Evolutionary conservation across 768 basidiomycete species (phyloP), one percentile per base, ranked within the genome.

Genomic region (Kwoniella dejecticola): DNA sequence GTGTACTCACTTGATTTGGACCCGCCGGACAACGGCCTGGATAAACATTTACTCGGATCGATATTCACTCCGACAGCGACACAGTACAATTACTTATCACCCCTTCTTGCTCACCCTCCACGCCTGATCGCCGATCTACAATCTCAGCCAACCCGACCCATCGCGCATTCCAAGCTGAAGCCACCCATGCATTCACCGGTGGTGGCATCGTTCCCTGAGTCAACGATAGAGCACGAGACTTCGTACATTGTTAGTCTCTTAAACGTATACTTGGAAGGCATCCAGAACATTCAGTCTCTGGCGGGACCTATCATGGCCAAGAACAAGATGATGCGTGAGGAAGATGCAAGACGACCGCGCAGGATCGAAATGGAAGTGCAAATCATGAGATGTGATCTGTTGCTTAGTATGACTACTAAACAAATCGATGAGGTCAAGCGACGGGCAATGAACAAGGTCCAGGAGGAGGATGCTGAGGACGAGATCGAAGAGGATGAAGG

Each of bases 391-490:
- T 57, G 56, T 23, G 72, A 74, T 49, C 24, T 74, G 48, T 49
- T 62, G 11, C 17, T 70, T 33, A 63, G 56, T 29, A 68, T 74
- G 64, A 67, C 69, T 4, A 69, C 62, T 21, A 38, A 50, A 12
- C 30, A 40, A 19, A 74, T 74, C 19, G 41, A 38, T 0, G 46
- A 46, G 13, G 49, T 70, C 23, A 70, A 74, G 50, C 24, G 41
- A 13, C 45, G 72, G 23, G 70, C 67, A 4, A 19, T 36, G 21
- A 26, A 7, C 0, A 48, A 40, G 24, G 7, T 29, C 15, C 12
- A 40, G 52, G 58, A 47, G n/a, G 44, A 36, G 38, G 54, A 41
- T n/a, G 57, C 12, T 23, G 42, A 29, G 44, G 52, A 57, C 3
- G 36, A 52, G 6, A 50, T 26, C 10, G 38, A 48, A 33, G 38